A percentile compares a stretch with the other conserved stretches of the same genome.
These are phyloP conservation scores for Fusarium longipes DNA, from an alignment of 2,329 filamentous ascomycete species.

Conservation along the genomic window DNA sequence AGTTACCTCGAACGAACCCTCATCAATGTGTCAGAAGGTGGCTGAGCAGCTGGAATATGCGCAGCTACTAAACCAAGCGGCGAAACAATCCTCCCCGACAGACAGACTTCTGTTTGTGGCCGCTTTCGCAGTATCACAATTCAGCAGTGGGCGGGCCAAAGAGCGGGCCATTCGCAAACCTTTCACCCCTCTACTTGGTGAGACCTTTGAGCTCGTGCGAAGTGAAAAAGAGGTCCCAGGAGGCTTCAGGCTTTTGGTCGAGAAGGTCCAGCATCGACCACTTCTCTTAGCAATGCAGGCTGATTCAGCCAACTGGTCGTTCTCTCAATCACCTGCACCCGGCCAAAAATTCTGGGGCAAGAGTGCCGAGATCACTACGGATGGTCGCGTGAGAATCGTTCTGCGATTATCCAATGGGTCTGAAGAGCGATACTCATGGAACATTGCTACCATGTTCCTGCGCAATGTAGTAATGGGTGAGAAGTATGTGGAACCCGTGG, in stretches of 20 bases:
- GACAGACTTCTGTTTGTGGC: conserved; percentile 87
- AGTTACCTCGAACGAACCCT: conserved; percentile 93
- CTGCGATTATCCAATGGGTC: conserved; percentile 73
- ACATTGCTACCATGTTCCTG: conserved; percentile 86
- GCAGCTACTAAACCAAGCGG: conserved; percentile 81
- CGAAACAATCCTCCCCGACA: conserved; percentile 66
- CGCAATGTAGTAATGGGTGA: conserved; percentile 97
- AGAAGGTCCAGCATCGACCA: conserved; percentile 94
- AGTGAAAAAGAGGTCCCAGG: conserved; percentile 77
- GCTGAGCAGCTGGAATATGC: conserved; percentile 94
- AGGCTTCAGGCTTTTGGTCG: conserved; percentile 90
- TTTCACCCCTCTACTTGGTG: conserved; percentile 95
- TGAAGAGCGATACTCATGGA: conserved; percentile 90
- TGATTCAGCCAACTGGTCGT: conserved; percentile 85
- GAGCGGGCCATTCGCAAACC: conserved; percentile 95
- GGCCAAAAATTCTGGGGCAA: conserved; percentile 99
- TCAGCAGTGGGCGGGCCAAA: conserved; percentile 84
- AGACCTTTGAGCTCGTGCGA: conserved; percentile 92
- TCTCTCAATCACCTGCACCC: conserved; percentile 87
- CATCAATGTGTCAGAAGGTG: conserved; percentile 86
- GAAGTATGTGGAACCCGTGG: conserved; percentile 96
- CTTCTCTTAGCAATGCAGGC: conserved; percentile 94
- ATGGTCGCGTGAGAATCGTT: conserved; percentile 83
- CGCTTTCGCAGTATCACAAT: conserved; percentile 89
- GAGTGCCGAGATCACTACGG: conserved; percentile 91